Base-by-base conservation (phyloP, 345 rosid genomes). In the Gossypium bickii region DNA sequence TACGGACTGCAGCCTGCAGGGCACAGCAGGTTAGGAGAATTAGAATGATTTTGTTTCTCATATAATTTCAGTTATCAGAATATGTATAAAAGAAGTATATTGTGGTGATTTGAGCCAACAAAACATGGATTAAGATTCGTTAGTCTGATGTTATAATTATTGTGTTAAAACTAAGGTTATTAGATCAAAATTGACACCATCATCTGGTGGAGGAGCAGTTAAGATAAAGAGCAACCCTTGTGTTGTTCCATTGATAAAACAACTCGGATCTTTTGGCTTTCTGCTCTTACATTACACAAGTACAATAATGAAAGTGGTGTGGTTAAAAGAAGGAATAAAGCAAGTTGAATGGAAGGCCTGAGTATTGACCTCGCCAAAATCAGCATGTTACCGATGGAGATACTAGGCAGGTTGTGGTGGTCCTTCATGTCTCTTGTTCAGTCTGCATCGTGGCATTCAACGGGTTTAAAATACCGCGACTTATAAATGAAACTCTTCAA, bases 351-450 rank as follows among this genome's bases (percentile, higher is more conserved):
- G 17, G 51, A 13, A 65, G 18, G 29, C 41, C 41, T 60, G 49
- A 45, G 49, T 2, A 45, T 45, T 38, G 68, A 9, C 24, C 64
- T 24, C n/a, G 57, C 44, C 44, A 24, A 48, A 48, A 47, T 8
- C 72, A 49, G 57, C 55, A 20, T 12, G 38, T 25, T 38, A n/a
- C 47, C 25, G 4, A 41, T 64, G 48, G 20, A 34, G 41, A 34
- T 9, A 41, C 51, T 41, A 52, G 52, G 17, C 57, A 48, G 56
- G 71, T 25, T 67, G 22, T 24, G 24, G 41, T 45, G 71, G 57
- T 48, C 43, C 71, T 67, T 67, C 25, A 24, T 67, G 71, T 67
- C 56, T 47, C 18, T 24, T 67, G 41, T 47, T 48, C 71, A 47
- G 57, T 24, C 25, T 67, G 56, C 56, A 15, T 67, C 56, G 24